Percentiles rank a stretch among this genome's conserved stretches.
phyloP scores from a whole-genome alignment of 2,329 filamentous ascomycete species.

The Penicillium expansum region DNA sequence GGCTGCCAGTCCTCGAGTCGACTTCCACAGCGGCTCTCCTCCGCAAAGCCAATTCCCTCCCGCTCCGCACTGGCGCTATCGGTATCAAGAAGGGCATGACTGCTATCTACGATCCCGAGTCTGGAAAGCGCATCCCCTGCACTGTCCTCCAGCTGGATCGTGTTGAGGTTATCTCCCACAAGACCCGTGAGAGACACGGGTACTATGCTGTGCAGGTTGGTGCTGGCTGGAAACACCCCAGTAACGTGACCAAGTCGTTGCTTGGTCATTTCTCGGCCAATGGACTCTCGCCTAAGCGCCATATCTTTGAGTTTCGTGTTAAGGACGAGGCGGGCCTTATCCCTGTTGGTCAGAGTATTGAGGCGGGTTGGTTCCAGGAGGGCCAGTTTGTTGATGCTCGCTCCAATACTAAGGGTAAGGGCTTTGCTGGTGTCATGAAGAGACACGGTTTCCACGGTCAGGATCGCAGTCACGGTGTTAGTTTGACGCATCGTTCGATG shows the following conservation, averaged over 20 bases:
- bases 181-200: conserved; percentile 75
- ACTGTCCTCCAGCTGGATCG: conserved; percentile 92
- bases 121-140: conserved; percentile 75
- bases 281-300: conserved; percentile 77
- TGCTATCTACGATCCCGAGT: conserved; percentile 73
- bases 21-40: conserved; percentile 58
- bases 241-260: conserved; percentile 76
- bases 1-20: conserved; percentile 53
- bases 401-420: conserved; percentile 78
- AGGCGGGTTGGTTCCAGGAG: conserved; percentile 85
- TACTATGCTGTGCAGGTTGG: conserved; percentile 95
- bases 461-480: conserved; percentile 90
- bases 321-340: conserved; percentile 69
- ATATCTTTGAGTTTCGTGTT: conserved; percentile 85
- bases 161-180: conserved; percentile 84
- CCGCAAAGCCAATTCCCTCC: conserved; percentile 57
- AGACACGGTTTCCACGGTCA: conserved; percentile 86
- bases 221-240: conserved; percentile 67
- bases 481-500: conserved; percentile 86
- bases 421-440: conserved; percentile 98
- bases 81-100: conserved; percentile 96
- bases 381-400: conserved; percentile 89
- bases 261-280: conserved; percentile 84
- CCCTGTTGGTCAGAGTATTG: conserved; percentile 70
- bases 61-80: conserved; percentile 74